Conservation (phyloP, 805 yeast species). For the Starmerella lactis-condensi region DNA sequence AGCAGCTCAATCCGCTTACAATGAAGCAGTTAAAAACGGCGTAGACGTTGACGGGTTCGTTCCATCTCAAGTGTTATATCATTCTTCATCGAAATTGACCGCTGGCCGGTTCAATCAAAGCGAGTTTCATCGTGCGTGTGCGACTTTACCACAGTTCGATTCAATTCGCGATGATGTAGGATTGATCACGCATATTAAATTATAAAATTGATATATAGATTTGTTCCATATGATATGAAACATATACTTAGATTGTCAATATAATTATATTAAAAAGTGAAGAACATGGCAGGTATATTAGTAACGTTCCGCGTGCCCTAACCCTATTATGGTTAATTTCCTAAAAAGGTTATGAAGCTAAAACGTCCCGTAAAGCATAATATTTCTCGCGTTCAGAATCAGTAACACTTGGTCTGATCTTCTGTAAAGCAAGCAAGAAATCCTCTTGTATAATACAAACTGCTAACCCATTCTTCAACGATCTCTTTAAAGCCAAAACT, state of each 20-base stretch:
- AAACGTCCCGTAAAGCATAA: conserved; percentile 48
- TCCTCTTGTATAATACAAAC: conserved; percentile 46
- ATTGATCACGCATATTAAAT: conserved; percentile 19
- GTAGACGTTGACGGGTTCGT: conserved; percentile 21
- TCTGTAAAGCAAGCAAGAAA: conserved; percentile 49
- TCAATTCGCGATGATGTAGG: conserved; percentile 22
- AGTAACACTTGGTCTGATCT: conserved; percentile 77
- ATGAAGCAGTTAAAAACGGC: conserved; percentile 5
- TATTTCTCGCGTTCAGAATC: conserved; percentile 66
- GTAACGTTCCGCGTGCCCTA: not conserved
- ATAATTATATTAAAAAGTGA: not conserved
- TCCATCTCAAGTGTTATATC: conserved; percentile 21
- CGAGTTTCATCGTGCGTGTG: conserved; percentile 19
- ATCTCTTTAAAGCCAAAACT: conserved; percentile 49
- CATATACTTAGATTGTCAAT: not conserved
- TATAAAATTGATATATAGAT: not conserved
- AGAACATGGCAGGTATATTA: not conserved
- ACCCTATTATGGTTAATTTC: not conserved
- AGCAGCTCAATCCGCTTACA: conserved; percentile 17
- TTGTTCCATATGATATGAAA: not conserved
- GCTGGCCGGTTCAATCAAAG: conserved; percentile 16
- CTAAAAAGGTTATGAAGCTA: conserved; percentile 26
- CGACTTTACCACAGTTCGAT: conserved; percentile 14
- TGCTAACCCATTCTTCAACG: conserved; percentile 19
- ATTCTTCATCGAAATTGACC: conserved; percentile 15